Evolutionary conservation across 2,329 filamentous ascomycete species (phyloP).

Genomic region (Stylonectria norvegica): DNA sequence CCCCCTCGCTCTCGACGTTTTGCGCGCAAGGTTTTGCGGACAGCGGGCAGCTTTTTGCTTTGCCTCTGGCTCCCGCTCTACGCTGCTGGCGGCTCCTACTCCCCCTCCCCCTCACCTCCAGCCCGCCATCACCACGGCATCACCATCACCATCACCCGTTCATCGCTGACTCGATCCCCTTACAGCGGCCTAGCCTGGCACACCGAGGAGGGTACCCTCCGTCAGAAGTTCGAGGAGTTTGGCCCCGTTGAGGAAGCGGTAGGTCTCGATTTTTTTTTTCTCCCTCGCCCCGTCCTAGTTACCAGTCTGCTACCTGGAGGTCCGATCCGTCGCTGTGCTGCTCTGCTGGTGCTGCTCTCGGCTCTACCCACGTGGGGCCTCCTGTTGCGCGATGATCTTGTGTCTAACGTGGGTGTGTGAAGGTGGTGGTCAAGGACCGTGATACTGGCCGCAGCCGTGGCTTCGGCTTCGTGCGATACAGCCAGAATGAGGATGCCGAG

Average conservation of each 20-base stretch:
- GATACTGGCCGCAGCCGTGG: slow-evolving; percentile 95
- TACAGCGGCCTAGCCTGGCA: slow-evolving; percentile 94
- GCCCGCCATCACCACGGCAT: slow-evolving; percentile 3
- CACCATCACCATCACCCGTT: too few species aligned
- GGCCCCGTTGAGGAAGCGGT: slow-evolving; percentile 93
- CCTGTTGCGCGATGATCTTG: slow-evolving; percentile 4
- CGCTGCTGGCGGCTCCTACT: too few species aligned
- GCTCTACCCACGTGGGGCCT: not conserved
- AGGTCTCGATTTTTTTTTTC: slow-evolving; percentile 46
- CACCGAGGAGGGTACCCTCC: slow-evolving; percentile 84
- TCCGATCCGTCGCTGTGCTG: slow-evolving; percentile 1
- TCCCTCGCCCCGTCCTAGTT: slow-evolving; percentile 9
- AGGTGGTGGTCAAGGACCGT: slow-evolving; percentile 98
- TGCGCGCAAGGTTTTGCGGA: too few species aligned
- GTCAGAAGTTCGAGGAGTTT: slow-evolving; percentile 89
- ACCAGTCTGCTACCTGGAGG: slow-evolving; percentile 12
- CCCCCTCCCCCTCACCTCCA: slow-evolving; percentile 1
- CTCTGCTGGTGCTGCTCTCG: not conserved
- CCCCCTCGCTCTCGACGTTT: not conserved
- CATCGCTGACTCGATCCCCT: slow-evolving; percentile 22
- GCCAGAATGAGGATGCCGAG: slow-evolving; percentile 71
- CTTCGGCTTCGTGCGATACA: slow-evolving; percentile 93
- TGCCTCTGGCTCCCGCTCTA: too few species aligned
- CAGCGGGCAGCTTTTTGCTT: too few species aligned
- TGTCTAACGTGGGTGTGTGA: slow-evolving; percentile 18